A percentile compares a stretch with the other conserved stretches of the same genome.
Conservation (phyloP, 2,329 filamentous ascomycete genomes). For the Colletotrichum trifolii region DNA sequence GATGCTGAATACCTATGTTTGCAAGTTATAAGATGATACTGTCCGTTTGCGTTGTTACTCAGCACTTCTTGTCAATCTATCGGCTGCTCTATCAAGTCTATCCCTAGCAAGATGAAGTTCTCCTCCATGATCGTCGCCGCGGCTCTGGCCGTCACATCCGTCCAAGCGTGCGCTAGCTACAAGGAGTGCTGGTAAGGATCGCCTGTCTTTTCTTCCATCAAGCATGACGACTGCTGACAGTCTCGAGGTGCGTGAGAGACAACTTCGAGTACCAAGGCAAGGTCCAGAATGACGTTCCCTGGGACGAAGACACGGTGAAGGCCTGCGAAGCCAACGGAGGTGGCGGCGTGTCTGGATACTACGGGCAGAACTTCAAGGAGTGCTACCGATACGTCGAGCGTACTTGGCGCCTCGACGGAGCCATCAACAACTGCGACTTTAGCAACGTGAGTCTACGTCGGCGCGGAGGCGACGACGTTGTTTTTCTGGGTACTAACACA, state of each 20-base stretch:
- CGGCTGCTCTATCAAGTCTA: no score
- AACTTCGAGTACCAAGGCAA: background rate
- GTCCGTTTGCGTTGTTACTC: no score
- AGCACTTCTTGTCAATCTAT: no score
- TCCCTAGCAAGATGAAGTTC: background rate
- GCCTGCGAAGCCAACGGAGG: slow-evolving; percentile 1
- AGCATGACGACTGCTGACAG: background rate
- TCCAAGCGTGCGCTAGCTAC: slow-evolving; percentile 1
- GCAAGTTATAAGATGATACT: no score
- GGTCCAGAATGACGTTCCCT: background rate
- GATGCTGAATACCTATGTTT: no score
- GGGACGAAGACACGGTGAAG: slow-evolving; percentile 3
- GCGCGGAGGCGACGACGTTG: no score
- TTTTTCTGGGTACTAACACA: no score
- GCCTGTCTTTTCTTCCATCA: background rate
- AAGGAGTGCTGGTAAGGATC: slow-evolving; percentile 2
- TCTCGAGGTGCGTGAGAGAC: background rate
- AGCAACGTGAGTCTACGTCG: background rate
- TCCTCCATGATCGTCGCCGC: background rate
- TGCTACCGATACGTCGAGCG: slow-evolving; percentile 10
- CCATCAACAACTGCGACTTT: slow-evolving; percentile 3
- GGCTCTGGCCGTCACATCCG: slow-evolving; percentile 2
- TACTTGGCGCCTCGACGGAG: background rate
- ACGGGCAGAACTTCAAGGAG: slow-evolving; percentile 14
- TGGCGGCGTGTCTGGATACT: background rate